phyloP scores from a whole-genome alignment of 768 basidiomycete species.

The Roridomyces roridus region DNA sequence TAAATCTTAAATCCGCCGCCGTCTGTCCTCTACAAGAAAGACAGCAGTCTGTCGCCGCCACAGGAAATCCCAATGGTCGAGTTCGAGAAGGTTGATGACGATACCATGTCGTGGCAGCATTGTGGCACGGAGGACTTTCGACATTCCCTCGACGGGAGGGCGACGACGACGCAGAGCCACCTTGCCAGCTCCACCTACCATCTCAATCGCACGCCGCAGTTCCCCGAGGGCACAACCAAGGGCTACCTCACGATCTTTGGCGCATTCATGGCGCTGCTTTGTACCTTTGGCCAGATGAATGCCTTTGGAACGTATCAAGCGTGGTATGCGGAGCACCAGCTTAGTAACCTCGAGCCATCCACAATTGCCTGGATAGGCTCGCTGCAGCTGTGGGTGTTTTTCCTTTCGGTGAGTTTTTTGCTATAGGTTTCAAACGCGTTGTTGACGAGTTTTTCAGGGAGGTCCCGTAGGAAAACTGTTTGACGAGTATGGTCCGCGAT shows the following conservation, averaged over 20 bases:
- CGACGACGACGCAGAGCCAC: conserved; percentile 23
- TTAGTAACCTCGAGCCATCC: conserved; percentile 53
- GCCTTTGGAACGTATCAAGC: conserved; percentile 77
- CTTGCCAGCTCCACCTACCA: conserved; percentile 17
- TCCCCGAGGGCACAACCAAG: conserved; percentile 38
- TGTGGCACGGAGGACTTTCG: conserved; percentile 24
- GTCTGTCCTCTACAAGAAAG: conserved; percentile 9
- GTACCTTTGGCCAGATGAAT: conserved; percentile 74
- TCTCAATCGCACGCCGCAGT: conserved; percentile 16
- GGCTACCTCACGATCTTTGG: conserved; percentile 63
- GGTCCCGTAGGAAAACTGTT: conserved; percentile 65
- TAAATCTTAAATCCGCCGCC: neutral
- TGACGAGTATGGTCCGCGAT: conserved; percentile 64
- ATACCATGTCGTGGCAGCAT: conserved; percentile 25
- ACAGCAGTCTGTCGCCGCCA: conserved; percentile 23
- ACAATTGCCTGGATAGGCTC: conserved; percentile 77
- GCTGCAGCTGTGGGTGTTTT: conserved; percentile 71
- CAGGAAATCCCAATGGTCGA: conserved; percentile 18
- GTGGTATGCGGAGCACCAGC: conserved; percentile 69
- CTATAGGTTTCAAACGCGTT: too few relatives aligned
- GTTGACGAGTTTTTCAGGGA: conserved; percentile 47
- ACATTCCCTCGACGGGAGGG: conserved; percentile 22
- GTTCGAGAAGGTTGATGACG: conserved; percentile 17
- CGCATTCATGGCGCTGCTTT: conserved; percentile 69
- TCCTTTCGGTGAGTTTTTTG: conserved; percentile 47